A percentile compares a stretch with the other conserved stretches of the same genome.
phyloP scores from a whole-genome alignment of 306 rosid genomes.

The Casuarina equisetifolia region DNA sequence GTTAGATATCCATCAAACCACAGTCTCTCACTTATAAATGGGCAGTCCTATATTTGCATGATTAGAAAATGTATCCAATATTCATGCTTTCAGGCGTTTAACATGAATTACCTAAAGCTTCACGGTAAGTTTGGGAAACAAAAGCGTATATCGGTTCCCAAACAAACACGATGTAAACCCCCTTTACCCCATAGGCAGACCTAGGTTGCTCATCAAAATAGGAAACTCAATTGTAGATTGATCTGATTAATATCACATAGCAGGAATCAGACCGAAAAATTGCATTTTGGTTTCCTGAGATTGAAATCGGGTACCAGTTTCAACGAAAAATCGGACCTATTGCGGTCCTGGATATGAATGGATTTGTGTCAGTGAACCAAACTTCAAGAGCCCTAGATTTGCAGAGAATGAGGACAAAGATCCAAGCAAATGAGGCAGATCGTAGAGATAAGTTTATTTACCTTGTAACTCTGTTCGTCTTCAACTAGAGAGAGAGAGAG shows the following conservation, averaged over 20 bases:
- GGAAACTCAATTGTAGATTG: not conserved
- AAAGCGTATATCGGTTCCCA: not conserved
- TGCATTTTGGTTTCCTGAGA: not conserved
- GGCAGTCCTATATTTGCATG: not conserved
- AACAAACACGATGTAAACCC: not conserved
- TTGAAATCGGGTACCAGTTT: not conserved
- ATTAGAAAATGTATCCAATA: not conserved
- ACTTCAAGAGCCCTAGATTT: not conserved
- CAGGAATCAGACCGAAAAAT: not conserved
- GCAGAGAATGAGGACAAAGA: not conserved
- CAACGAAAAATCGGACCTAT: not conserved
- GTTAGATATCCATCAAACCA: not conserved
- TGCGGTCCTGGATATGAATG: not conserved
- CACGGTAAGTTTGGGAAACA: not conserved
- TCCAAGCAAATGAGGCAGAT: not conserved
- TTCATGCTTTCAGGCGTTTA: not conserved
- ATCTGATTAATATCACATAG: not conserved
- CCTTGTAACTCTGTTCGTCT: not conserved
- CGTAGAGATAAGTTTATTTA: not conserved
- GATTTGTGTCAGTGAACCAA: not conserved
- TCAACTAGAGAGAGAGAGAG: not conserved
- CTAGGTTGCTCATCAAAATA: not conserved
- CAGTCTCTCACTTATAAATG: not conserved
- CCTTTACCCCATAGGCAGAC: not conserved
- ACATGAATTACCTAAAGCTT: not conserved